Base-by-base conservation (phyloP, 2,329 filamentous ascomycete genomes). In the Grosmannia clavigera region DNA sequence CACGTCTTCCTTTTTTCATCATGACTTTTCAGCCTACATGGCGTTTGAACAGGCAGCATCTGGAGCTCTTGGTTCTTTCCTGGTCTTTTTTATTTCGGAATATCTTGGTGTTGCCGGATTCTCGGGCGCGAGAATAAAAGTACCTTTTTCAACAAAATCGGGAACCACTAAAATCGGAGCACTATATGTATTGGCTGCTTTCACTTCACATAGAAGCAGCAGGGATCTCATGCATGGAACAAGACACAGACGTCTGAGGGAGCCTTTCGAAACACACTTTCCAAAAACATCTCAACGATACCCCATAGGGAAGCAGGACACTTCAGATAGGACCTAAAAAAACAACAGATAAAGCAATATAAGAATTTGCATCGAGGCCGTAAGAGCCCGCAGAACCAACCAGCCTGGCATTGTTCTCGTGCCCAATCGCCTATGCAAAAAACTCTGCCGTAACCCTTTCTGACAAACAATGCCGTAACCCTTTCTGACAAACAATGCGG, bases 261-360 rank as follows among this genome's bases (percentile, higher is more conserved):
- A 48, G 43, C 43, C 31, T 55, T 33, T 25, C 31, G 43, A 40
- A 29, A 56, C 5, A 59, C 35, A 27, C 12, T 14, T 16, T 14
- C 38, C 52, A 59, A 66, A 62, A 59, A 65, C 62, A 71, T 72
- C 70, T 72, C 70, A 71, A 72, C 70, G 70, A 72, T 72, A 72
- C 70, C 70, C 70, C 64, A 62, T 63, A 64, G 62, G 57, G 10
- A 55, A 31, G 38, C 40, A 50, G 55, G 31, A 19, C 27, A 50
- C 22, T 43, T 16, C 12, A 40, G 40, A 55, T 35, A 43, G 5
- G 22, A 35, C 33, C 10, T 16, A 10, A 14, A 55, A 14, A 55
- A 11, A n/a, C n/a, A 22, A 22, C 27, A 55, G 31, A 14, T 2
- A 35, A 48, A 52, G 52, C n/a, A 57, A 14, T 12, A 40, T 16